Conservation (phyloP, 139 green algal genomes). For the Ettlia oleoabundans region DNA sequence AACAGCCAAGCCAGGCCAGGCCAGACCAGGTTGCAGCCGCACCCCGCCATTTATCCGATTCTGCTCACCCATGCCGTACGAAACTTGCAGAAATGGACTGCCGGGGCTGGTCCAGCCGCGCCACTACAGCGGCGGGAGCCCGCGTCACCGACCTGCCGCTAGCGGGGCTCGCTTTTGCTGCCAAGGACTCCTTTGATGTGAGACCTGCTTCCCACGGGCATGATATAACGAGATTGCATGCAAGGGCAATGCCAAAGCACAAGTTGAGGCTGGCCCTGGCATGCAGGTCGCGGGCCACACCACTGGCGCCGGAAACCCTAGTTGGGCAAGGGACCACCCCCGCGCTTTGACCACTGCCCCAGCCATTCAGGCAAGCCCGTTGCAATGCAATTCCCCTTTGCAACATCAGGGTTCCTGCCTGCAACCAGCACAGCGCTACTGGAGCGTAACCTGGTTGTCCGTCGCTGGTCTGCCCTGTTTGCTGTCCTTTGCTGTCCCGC, state of each 20-base stretch:
- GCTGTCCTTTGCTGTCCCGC: too few relatives aligned
- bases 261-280: constrained; percentile 51
- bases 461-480: too few relatives aligned
- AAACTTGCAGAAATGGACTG: background rate
- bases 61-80: background rate
- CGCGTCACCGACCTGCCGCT: background rate
- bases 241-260: too few relatives aligned
- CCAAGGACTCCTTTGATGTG: constrained; percentile 58
- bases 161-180: constrained; percentile 36
- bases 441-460: too few relatives aligned
- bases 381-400: too few relatives aligned
- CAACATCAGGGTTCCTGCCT: background rate
- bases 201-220: too few relatives aligned
- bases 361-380: background rate
- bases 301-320: constrained; percentile 57
- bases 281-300: constrained; percentile 71
- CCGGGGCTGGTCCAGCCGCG: background rate
- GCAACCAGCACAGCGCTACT: too few relatives aligned
- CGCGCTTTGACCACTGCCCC: background rate
- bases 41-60: too few relatives aligned
- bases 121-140: background rate
- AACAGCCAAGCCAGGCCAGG: too few relatives aligned
- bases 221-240: too few relatives aligned
- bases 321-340: constrained; percentile 31
- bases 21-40: too few relatives aligned